Base-by-base conservation (phyloP, 2,329 filamentous ascomycete genomes). In the Phaeosphaeriaceae sp. region DNA sequence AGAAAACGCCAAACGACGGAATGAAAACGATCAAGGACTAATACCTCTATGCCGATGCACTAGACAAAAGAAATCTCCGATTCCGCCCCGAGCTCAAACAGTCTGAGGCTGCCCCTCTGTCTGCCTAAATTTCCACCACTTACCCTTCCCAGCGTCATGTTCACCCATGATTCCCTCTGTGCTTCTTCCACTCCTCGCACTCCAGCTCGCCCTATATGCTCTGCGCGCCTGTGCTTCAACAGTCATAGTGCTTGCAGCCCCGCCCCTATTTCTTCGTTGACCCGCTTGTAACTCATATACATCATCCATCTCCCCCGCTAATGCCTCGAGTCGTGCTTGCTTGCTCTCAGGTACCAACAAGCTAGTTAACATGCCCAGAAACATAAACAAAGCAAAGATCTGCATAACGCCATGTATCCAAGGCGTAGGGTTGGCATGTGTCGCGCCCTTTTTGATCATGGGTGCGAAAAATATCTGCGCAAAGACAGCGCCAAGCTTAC, bases 341-440 rank as follows among this genome's bases (percentile, higher is more conserved):
- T 88, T 91, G 0, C 87, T 92, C 74, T 92, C 89, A 0, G 88
- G 88, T 17, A 92, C 85, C n/a, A 93, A 74, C 3, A 92, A 76
- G 1, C 86, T 86, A 2, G 84, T 84, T 38, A 90, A 73, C 38
- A 83, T 82, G 29, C 90, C 90, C 42, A 82, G 81, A 5, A 92
- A 78, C 89, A 92, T 92, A 77, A 93, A 92, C 8, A 90, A 78
- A 0, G 88, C 87, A 71, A 90, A 92, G 30, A 92, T 87, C 68
- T 90, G 81, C 77, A 93, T 86, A 30, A 92, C 82, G 48, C 87
- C 85, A 69, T 89, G 82, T 45, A 92, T 79, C 82, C 87, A 88
- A 1, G 87, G 88, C 1, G 72, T 78, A 0, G 81, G 81, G 16
- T 77, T 74, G 13, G 76, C 70, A 6, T 76, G 74, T 0, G 77